These are phyloP conservation scores for Termitomyces sp. DNA, from an alignment of 768 basidiomycete genomes.

Conservation along the genomic window DNA sequence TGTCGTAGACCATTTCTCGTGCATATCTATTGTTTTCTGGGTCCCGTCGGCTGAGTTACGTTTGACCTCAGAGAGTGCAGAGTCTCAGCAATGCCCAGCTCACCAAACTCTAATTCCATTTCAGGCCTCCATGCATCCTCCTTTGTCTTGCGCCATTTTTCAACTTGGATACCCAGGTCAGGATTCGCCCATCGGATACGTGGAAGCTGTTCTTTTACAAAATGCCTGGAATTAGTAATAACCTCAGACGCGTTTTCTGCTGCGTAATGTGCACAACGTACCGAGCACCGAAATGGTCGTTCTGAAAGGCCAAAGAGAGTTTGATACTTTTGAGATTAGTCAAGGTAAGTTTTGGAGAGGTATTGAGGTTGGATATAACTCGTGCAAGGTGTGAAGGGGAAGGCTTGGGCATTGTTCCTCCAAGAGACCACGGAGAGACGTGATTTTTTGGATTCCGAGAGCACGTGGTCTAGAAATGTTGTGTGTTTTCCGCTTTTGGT, in stretches of 20 bases:
- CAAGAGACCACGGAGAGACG: neutral
- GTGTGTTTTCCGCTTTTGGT: constrained; percentile 2
- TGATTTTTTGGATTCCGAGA: constrained; percentile 6
- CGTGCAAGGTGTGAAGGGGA: constrained; percentile 47
- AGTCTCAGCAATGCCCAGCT: constrained; percentile 22
- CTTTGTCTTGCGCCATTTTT: constrained; percentile 44
- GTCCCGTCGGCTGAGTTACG: constrained; percentile 41
- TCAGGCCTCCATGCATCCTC: constrained; percentile 56
- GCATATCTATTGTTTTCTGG: constrained; percentile 42
- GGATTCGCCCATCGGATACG: constrained; percentile 78
- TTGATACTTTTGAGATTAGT: constrained; percentile 43
- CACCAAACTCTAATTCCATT: constrained; percentile 59
- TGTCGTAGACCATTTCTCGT: constrained; percentile 62
- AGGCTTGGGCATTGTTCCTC: constrained; percentile 1
- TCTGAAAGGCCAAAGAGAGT: constrained; percentile 51
- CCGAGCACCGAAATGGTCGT: constrained; percentile 76
- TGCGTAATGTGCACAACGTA: constrained; percentile 23
- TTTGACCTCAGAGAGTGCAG: neutral
- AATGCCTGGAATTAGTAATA: constrained; percentile 43
- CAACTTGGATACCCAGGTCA: constrained; percentile 51
- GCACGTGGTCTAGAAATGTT: constrained; percentile 1
- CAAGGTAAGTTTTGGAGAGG: constrained; percentile 45
- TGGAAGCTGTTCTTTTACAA: constrained; percentile 73
- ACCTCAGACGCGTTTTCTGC: neutral
- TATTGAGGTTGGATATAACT: constrained; percentile 45